Conservation (phyloP, 2,329 filamentous ascomycete genomes). For the Aspergillus sojae region DNA sequence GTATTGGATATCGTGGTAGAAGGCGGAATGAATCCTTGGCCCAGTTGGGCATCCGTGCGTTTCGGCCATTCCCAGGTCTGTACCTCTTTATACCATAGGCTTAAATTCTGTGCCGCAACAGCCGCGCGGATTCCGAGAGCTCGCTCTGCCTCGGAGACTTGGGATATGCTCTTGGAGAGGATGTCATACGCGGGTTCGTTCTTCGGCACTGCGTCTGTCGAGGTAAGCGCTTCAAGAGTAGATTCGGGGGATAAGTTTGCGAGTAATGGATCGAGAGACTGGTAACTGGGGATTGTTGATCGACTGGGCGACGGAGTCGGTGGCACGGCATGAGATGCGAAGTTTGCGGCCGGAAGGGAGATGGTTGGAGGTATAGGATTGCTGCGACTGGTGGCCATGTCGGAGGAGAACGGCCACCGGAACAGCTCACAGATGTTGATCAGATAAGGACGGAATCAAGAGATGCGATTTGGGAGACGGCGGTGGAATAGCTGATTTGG, state of each 20-base stretch:
- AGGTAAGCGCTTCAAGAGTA: constrained; percentile 54
- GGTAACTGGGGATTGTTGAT: constrained; percentile 37
- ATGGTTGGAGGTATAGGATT: constrained; percentile 33
- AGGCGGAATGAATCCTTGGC: constrained; percentile 47
- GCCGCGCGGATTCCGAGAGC: constrained; percentile 63
- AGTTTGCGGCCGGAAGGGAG: constrained; percentile 30
- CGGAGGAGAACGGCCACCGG: constrained; percentile 24
- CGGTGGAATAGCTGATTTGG: constrained; percentile 31
- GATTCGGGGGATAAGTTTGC: constrained; percentile 57
- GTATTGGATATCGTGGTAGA: constrained; percentile 8
- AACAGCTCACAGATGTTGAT: constrained; percentile 21
- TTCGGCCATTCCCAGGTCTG: constrained; percentile 62
- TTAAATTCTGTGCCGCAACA: constrained; percentile 59
- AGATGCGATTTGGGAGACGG: constrained; percentile 29
- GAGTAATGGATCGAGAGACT: constrained; percentile 51
- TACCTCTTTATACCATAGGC: constrained; percentile 61
- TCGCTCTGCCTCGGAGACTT: constrained; percentile 59
- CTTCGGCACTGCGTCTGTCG: constrained; percentile 44
- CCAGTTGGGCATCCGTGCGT: constrained; percentile 37
- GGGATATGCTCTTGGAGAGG: constrained; percentile 54
- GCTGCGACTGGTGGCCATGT: constrained; percentile 36
- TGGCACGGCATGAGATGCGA: constrained; percentile 36
- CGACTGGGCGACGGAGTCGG: constrained; percentile 44
- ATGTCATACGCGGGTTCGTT: constrained; percentile 43
- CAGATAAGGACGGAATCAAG: constrained; percentile 11